Percentiles rank a stretch among this genome's conserved stretches.
phyloP scores from a whole-genome alignment of 2,329 filamentous ascomycete species.

The Fusarium duplospermum region DNA sequence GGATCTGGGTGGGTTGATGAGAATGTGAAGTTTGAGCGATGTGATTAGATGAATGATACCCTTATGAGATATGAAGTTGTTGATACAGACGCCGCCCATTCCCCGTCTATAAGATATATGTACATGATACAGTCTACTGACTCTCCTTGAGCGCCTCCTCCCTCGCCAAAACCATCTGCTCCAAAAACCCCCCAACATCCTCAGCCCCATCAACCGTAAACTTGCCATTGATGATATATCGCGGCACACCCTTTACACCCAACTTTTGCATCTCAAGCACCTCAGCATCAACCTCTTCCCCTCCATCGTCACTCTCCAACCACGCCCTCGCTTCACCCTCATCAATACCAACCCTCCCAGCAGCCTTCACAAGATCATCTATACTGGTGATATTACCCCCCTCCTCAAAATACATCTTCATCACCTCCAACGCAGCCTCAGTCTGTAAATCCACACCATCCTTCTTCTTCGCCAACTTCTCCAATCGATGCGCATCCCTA shows the following conservation, averaged over 20 bases:
- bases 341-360: conserved; percentile 65
- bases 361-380: conserved; percentile 64
- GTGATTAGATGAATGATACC: conserved; percentile 27
- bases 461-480: conserved; percentile 72
- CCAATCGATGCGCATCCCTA: conserved; percentile 64
- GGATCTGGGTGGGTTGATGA: conserved; percentile 65
- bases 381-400: conserved; percentile 72
- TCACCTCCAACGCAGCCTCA: conserved; percentile 70
- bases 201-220: conserved; percentile 79
- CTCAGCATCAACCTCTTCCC: conserved; percentile 67
- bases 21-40: conserved; percentile 55
- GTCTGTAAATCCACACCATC: conserved; percentile 61
- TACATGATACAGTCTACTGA: background rate
- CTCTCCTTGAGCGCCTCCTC: conserved; percentile 32
- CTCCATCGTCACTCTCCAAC: conserved; percentile 66
- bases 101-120: background rate
- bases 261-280: conserved; percentile 63
- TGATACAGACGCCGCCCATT: background rate
- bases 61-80: conserved; percentile 24
- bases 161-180: conserved; percentile 69
- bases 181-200: conserved; percentile 74
- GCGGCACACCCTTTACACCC: conserved; percentile 75
- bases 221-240: conserved; percentile 77
- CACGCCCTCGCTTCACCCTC: conserved; percentile 63
- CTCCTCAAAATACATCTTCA: conserved; percentile 74